These are phyloP conservation scores for Boletus rex-veris DNA, from an alignment of 768 basidiomycete species.

Conservation along the genomic window DNA sequence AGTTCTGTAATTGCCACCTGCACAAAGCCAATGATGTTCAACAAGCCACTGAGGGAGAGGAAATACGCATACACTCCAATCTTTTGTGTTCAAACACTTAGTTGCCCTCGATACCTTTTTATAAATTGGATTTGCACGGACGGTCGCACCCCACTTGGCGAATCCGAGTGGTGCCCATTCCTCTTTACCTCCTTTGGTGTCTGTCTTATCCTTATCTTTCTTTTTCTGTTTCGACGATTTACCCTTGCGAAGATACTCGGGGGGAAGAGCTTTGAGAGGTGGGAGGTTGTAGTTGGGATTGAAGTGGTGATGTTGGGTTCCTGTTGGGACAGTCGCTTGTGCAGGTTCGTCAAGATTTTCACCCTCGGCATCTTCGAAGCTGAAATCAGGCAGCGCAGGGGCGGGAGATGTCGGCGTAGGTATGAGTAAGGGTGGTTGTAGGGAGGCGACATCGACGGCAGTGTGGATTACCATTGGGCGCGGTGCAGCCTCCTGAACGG, in stretches of 20 bases:
- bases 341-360: slow-evolving; percentile 19
- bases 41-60: background rate
- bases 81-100: slow-evolving; percentile 75
- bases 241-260: slow-evolving; percentile 50
- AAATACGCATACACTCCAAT: slow-evolving; percentile 69
- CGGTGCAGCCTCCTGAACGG: slow-evolving; percentile 1
- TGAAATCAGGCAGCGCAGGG: slow-evolving; percentile 28
- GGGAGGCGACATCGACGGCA: slow-evolving; percentile 27
- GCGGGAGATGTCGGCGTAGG: slow-evolving; percentile 37
- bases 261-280: slow-evolving; percentile 49
- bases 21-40: slow-evolving; percentile 3
- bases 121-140: slow-evolving; percentile 75
- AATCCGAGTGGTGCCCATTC: slow-evolving; percentile 66
- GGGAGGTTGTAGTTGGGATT: slow-evolving; percentile 53
- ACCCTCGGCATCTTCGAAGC: slow-evolving; percentile 32
- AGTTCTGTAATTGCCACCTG: slow-evolving; percentile 81
- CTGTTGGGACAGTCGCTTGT: slow-evolving; percentile 13
- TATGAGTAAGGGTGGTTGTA: slow-evolving; percentile 31
- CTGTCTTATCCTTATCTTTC: slow-evolving; percentile 50
- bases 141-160: slow-evolving; percentile 67
- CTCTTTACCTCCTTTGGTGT: slow-evolving; percentile 50
- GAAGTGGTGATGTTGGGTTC: slow-evolving; percentile 35
- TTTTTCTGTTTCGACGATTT: slow-evolving; percentile 49
- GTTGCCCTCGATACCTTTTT: slow-evolving; percentile 63
- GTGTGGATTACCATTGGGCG: slow-evolving; percentile 23